Evolutionary conservation across 257 asterid species (phyloP).

Genomic region (Plantago elongata): DNA sequence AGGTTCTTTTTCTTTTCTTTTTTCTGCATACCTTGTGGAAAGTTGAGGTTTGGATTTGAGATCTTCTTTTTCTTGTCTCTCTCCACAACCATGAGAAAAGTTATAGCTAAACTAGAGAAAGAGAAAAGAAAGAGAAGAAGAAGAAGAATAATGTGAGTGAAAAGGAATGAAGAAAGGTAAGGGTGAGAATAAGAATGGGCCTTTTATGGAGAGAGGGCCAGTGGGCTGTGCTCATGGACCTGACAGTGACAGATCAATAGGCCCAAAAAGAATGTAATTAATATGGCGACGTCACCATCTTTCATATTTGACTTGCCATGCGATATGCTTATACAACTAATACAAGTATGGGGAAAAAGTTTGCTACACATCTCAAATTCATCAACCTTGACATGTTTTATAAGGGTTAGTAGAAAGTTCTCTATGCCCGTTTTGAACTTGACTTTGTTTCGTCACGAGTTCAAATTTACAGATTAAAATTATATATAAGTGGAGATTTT

Average conservation of each 20-base stretch:
- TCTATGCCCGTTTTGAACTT: too few species aligned
- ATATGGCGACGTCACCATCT: constrained; percentile 23
- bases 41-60: constrained; percentile 35
- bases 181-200: constrained; percentile 30
- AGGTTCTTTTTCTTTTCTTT: not conserved
- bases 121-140: constrained; percentile 20
- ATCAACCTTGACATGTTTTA: too few species aligned
- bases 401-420: too few species aligned
- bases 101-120: constrained; percentile 7
- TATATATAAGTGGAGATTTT: too few species aligned
- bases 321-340: too few species aligned
- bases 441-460: too few species aligned
- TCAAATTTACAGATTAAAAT: too few species aligned
- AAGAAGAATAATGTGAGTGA: constrained; percentile 22
- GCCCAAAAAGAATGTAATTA: constrained; percentile 51
- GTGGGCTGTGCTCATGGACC: constrained; percentile 51
- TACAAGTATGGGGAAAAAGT: too few species aligned
- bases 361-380: too few species aligned
- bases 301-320: too few species aligned
- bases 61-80: constrained; percentile 43
- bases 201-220: constrained; percentile 33
- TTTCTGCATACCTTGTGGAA: constrained; percentile 43
- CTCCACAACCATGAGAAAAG: constrained; percentile 30
- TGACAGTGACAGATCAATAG: constrained; percentile 48
- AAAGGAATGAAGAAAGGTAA: constrained; percentile 20